phyloP scores from a whole-genome alignment of 805 yeast genomes.

The Zygotorulaspora florentina region DNA sequence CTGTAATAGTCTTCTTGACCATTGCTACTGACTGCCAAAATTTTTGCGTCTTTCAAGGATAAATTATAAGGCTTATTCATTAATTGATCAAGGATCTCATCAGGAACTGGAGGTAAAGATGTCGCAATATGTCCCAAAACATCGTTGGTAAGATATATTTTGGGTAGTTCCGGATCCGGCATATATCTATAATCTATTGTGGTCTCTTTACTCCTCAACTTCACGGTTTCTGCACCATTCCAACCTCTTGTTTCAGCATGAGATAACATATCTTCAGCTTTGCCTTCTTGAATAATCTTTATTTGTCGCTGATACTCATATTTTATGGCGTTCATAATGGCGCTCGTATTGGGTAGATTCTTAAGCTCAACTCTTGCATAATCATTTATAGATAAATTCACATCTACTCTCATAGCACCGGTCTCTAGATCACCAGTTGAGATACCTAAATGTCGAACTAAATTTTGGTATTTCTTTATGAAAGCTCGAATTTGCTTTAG shows the following conservation, averaged over 20 bases:
- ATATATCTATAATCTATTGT: constrained; percentile 86
- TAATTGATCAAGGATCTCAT: constrained; percentile 47
- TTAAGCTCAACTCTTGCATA: constrained; percentile 82
- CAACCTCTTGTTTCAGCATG: constrained; percentile 79
- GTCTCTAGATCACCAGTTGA: constrained; percentile 90
- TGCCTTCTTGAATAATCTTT: constrained; percentile 40
- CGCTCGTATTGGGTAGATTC: constrained; percentile 79
- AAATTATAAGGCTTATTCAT: constrained; percentile 49
- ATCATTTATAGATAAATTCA: constrained; percentile 74
- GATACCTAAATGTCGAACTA: constrained; percentile 63
- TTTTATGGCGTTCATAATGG: constrained; percentile 69
- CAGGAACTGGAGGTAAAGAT: constrained; percentile 58
- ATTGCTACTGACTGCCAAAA: constrained; percentile 50
- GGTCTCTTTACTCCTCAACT: constrained; percentile 71
- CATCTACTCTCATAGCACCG: constrained; percentile 95
- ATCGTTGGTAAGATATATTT: constrained; percentile 40
- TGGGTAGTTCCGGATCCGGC: constrained; percentile 89
- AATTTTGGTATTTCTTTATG: constrained; percentile 71
- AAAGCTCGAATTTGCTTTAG: constrained; percentile 70
- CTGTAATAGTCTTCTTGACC: constrained; percentile 26
- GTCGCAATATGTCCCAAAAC: constrained; percentile 42
- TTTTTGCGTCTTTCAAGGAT: constrained; percentile 69
- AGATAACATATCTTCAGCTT: constrained; percentile 27
- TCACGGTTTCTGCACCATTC: constrained; percentile 70
- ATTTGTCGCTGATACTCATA: constrained; percentile 73